Evolutionary conservation across 305 asterid genomes (phyloP).

Genomic region (Stenogyne calaminthoides): DNA sequence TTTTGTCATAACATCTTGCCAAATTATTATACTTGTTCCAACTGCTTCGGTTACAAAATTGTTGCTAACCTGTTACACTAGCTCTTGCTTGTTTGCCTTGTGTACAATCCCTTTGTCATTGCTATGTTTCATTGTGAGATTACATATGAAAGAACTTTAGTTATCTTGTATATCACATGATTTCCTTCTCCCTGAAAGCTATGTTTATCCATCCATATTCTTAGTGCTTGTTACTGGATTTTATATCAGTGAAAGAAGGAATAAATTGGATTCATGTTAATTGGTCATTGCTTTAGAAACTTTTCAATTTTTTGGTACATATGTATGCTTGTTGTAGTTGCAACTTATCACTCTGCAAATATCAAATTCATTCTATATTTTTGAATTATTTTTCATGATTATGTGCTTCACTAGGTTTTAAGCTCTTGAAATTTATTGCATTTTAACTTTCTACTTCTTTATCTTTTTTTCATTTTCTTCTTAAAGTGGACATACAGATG

Average conservation of each 20-base stretch:
- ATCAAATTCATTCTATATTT: conserved; percentile 2
- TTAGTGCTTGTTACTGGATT: neutral
- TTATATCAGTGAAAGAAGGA: neutral
- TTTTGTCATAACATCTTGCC: neutral
- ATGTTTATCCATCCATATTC: neutral
- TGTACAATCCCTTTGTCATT: neutral
- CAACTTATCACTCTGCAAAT: neutral
- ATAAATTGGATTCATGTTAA: neutral
- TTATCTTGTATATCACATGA: neutral
- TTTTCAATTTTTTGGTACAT: neutral
- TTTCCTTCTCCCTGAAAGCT: conserved; percentile 6
- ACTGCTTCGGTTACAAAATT: neutral
- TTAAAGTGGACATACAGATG: conserved; percentile 72
- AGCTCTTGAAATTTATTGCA: too few relatives aligned
- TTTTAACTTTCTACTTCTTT: neutral
- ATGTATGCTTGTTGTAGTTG: too few relatives aligned
- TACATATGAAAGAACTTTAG: conserved; percentile 3
- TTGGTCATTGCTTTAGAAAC: neutral
- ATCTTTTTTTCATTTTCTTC: neutral
- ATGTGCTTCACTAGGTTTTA: conserved; percentile 3
- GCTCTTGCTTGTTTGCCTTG: neutral
- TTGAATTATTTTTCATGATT: neutral
- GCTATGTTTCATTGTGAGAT: neutral
- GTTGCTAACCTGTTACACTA: conserved; percentile 3
- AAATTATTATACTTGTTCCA: conserved; percentile 2